Evolutionary conservation across 148 eudicot genomes (phyloP).

Genomic region (Vaccinium myrtillus): DNA sequence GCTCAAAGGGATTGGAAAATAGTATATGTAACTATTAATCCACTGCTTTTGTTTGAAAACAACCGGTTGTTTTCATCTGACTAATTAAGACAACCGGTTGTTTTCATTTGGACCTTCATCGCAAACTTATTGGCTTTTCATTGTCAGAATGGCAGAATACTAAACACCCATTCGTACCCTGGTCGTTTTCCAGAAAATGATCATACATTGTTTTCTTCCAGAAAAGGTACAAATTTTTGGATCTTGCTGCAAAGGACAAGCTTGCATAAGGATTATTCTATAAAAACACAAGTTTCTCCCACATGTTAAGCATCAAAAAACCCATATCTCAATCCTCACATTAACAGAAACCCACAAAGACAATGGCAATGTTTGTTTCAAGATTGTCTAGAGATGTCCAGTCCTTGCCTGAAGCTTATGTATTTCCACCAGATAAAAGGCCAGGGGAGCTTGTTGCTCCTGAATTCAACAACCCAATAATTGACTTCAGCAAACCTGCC

Average conservation of each 20-base stretch:
- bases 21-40: too few species aligned
- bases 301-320: neutral
- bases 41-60: too few species aligned
- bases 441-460: constrained; percentile 28
- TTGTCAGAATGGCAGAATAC: too few species aligned
- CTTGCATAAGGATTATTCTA: neutral
- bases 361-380: constrained; percentile 30
- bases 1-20: too few species aligned
- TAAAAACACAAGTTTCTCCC: neutral
- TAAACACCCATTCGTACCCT: too few species aligned
- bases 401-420: constrained; percentile 28
- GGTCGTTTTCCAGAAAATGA: too few species aligned
- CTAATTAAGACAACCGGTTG: too few species aligned
- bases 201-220: too few species aligned
- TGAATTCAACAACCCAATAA: constrained; percentile 19
- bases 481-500: constrained; percentile 23
- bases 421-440: constrained; percentile 31
- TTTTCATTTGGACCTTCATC: too few species aligned
- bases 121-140: too few species aligned
- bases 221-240: too few species aligned
- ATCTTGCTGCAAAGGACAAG: neutral
- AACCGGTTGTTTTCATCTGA: too few species aligned
- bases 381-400: constrained; percentile 29
- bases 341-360: neutral
- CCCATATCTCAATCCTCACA: neutral